A percentile compares a stretch with the other conserved stretches of the same genome.
Conservation (phyloP, 1,139 yeast genomes). For the Taiozyma sp. region DNA sequence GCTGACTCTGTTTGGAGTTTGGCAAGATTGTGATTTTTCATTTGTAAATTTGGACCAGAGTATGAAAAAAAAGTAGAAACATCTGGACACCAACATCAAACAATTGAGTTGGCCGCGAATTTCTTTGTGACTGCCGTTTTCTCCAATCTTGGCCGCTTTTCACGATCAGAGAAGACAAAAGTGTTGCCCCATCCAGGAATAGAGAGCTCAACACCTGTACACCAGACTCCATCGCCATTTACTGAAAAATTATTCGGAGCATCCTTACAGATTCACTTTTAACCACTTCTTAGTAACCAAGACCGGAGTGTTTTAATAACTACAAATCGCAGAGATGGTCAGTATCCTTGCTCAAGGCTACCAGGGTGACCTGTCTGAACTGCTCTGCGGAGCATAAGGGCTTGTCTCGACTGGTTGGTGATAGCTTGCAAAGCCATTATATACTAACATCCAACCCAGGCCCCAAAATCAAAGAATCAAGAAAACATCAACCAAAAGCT, state of each 20-base stretch:
- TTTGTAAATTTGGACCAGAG: not conserved
- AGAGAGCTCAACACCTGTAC: not conserved
- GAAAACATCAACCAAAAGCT: slow-evolving; percentile 98
- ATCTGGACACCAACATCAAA: not conserved
- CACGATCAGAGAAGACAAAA: not conserved
- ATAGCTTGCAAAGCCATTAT: not conserved
- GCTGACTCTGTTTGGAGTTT: not conserved
- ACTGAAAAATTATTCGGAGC: not conserved
- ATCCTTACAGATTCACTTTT: not conserved
- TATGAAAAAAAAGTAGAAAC: not conserved
- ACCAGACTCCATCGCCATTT: not conserved
- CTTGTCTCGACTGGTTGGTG: not conserved
- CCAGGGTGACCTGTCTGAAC: not conserved
- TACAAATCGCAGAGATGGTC: slow-evolving; percentile 92
- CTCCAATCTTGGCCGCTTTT: not conserved
- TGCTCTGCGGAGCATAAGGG: not conserved
- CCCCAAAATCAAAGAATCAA: slow-evolving; percentile 88
- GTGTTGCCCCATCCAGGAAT: slow-evolving; percentile 1
- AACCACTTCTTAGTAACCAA: slow-evolving; percentile 16
- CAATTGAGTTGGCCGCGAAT: not conserved
- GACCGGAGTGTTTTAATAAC: slow-evolving; percentile 84
- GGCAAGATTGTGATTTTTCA: not conserved
- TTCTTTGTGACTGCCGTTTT: not conserved
- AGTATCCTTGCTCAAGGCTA: slow-evolving; percentile 36
- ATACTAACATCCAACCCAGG: slow-evolving; percentile 49